Evolutionary conservation across 2,329 filamentous ascomycete genomes (phyloP).

Genomic region (Colletotrichum nymphaeae): DNA sequence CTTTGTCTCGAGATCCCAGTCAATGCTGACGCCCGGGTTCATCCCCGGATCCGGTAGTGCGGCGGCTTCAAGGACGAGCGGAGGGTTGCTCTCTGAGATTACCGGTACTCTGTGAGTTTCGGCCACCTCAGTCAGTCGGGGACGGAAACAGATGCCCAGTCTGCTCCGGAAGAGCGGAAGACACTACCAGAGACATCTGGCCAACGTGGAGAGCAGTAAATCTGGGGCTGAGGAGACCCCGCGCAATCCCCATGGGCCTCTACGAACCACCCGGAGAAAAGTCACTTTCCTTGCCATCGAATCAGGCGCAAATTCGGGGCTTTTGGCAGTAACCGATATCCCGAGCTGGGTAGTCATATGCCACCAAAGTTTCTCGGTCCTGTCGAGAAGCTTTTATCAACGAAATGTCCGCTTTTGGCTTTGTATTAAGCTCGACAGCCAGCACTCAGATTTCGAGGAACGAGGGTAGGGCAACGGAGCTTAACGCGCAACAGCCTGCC

Average conservation of each 20-base stretch:
- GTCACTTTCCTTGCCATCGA: neutral
- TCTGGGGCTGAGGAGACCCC: neutral
- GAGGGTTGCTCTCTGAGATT: constrained; percentile 7
- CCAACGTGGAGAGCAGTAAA: neutral
- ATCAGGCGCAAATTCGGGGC: neutral
- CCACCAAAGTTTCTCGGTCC: neutral
- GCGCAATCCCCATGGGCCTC: no score
- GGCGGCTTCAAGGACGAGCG: constrained; percentile 31
- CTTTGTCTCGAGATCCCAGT: neutral
- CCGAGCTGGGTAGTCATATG: neutral
- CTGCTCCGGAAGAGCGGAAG: constrained; percentile 18
- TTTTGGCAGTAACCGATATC: neutral
- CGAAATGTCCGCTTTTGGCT: neutral
- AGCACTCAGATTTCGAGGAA: neutral
- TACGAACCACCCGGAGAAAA: neutral
- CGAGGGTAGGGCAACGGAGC: neutral
- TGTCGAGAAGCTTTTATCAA: neutral
- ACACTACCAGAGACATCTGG: neutral
- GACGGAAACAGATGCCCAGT: neutral
- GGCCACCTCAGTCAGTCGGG: neutral
- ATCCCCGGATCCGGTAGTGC: constrained; percentile 20
- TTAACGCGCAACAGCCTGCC: neutral
- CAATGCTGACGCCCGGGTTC: constrained; percentile 12
- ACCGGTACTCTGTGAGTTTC: neutral
- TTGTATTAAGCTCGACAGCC: neutral